phyloP scores from a whole-genome alignment of 305 asterid species.

The Plantago coronopus region DNA sequence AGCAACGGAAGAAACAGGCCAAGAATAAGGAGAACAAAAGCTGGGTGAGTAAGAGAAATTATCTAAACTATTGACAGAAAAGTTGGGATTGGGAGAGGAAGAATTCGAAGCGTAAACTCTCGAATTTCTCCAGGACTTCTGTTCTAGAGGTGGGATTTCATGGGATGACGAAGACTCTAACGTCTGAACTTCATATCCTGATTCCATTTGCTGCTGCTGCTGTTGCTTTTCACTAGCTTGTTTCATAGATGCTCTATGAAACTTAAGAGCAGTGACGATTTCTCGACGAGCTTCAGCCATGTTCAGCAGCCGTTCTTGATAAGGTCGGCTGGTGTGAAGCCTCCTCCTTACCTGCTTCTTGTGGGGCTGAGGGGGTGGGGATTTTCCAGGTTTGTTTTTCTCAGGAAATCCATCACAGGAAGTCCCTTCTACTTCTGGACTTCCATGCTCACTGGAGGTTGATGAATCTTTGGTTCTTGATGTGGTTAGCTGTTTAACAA shows the following conservation, averaged over 20 bases:
- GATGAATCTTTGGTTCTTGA: conserved; percentile 70
- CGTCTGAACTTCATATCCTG: conserved; percentile 33
- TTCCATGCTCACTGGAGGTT: conserved; percentile 22
- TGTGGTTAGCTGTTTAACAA: conserved; percentile 82
- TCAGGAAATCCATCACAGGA: conserved; percentile 40
- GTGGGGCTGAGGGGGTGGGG: conserved; percentile 43
- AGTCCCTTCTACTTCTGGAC: conserved; percentile 44
- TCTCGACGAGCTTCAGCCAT: conserved; percentile 98
- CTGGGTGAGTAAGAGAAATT: conserved; percentile 38
- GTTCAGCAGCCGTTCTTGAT: conserved; percentile 87
- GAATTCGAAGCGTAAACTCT: conserved; percentile 56
- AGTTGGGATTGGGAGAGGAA: conserved; percentile 23
- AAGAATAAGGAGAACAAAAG: conserved; percentile 50
- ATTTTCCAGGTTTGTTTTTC: conserved; percentile 26
- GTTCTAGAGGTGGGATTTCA: conserved; percentile 30
- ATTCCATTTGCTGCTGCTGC: conserved; percentile 34
- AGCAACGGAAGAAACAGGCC: conserved; percentile 49
- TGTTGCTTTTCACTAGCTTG: conserved; percentile 49
- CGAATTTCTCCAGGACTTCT: conserved; percentile 59
- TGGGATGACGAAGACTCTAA: conserved; percentile 38
- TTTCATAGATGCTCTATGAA: conserved; percentile 89
- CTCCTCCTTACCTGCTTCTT: conserved; percentile 86
- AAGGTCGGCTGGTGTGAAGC: conserved; percentile 90
- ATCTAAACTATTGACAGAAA: conserved; percentile 33
- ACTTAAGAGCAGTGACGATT: conserved; percentile 91